phyloP scores from a whole-genome alignment of 2,329 filamentous ascomycete species.

The Zymoseptoria crescenta region DNA sequence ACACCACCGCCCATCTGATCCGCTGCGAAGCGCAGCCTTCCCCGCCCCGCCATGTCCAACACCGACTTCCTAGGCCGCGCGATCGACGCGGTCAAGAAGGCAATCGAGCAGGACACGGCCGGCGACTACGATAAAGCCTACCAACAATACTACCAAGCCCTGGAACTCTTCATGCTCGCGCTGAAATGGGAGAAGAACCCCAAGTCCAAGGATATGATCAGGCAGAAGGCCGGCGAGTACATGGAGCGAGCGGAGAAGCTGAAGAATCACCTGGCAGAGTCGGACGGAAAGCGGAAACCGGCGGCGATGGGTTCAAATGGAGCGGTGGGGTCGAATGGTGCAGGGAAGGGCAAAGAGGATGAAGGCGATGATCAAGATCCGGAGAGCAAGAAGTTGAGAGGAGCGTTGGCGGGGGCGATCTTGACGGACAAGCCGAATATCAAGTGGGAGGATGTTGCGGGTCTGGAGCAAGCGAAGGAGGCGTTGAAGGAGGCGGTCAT shows the following conservation, averaged over 20 bases:
- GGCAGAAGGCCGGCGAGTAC: constrained; percentile 89
- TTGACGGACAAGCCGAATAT: constrained; percentile 92
- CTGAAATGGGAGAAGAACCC: constrained; percentile 99
- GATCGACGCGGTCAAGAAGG: constrained; percentile 94
- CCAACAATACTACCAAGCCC: constrained; percentile 86
- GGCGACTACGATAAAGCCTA: constrained; percentile 97
- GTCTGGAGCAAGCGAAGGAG: constrained; percentile 88
- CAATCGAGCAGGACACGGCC: constrained; percentile 90
- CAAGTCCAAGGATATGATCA: constrained; percentile 94
- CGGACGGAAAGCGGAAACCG: constrained; percentile 60
- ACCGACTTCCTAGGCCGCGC: constrained; percentile 95
- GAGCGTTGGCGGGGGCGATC: constrained; percentile 83
- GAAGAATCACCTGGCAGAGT: constrained; percentile 76
- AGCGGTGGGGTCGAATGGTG: constrained; percentile 50
- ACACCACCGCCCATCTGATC: background rate
- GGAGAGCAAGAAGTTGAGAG: constrained; percentile 90
- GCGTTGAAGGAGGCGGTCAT: constrained; percentile 96
- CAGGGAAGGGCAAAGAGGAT: constrained; percentile 52
- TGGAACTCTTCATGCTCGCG: constrained; percentile 97
- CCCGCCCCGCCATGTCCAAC: constrained; percentile 61
- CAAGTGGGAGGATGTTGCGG: constrained; percentile 96
- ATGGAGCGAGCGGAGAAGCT: constrained; percentile 98
- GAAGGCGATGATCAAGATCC: constrained; percentile 65
- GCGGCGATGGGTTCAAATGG: constrained; percentile 67
- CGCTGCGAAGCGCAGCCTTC: background rate